A percentile compares a stretch with the other conserved stretches of the same genome.
phyloP scores from a whole-genome alignment of 2,329 filamentous ascomycete species.

The Daldinia sp. region DNA sequence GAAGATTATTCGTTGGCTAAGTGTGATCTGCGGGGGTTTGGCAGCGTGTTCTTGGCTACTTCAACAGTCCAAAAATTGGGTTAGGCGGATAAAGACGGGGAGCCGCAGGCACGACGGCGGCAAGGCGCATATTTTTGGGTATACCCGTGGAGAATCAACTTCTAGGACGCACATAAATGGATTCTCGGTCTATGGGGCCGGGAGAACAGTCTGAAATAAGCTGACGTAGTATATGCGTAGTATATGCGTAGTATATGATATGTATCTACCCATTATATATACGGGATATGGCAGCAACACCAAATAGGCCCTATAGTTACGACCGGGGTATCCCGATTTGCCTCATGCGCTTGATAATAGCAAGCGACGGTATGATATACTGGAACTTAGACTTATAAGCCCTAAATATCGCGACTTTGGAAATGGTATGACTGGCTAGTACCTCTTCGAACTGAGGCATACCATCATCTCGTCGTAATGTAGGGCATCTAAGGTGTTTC shows the following conservation, averaged over 20 bases:
- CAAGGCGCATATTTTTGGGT: constrained; percentile 8
- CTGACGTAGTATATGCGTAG: not conserved
- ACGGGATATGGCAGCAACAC: not conserved
- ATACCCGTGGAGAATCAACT: constrained; percentile 41
- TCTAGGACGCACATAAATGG: constrained; percentile 24
- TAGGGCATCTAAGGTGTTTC: no score
- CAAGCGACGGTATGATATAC: not conserved
- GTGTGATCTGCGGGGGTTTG: constrained; percentile 1
- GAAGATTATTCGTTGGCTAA: not conserved
- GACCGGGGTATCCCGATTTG: not conserved
- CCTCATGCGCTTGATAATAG: not conserved
- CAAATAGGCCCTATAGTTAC: not conserved
- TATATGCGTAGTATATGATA: no score
- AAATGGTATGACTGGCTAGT: not conserved
- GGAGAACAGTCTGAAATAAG: not conserved
- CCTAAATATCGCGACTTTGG: not conserved
- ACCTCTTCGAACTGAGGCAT: not conserved
- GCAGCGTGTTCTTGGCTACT: constrained; percentile 33
- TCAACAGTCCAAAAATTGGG: constrained; percentile 40
- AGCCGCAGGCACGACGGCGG: not conserved
- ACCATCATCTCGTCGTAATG: not conserved
- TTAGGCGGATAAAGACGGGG: constrained; percentile 18
- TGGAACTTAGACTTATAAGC: not conserved
- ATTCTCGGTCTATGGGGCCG: not conserved
- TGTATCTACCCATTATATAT: not conserved